Base-by-base conservation (phyloP, 2,329 filamentous ascomycete species). In the Cucurbitaria berberidis region DNA sequence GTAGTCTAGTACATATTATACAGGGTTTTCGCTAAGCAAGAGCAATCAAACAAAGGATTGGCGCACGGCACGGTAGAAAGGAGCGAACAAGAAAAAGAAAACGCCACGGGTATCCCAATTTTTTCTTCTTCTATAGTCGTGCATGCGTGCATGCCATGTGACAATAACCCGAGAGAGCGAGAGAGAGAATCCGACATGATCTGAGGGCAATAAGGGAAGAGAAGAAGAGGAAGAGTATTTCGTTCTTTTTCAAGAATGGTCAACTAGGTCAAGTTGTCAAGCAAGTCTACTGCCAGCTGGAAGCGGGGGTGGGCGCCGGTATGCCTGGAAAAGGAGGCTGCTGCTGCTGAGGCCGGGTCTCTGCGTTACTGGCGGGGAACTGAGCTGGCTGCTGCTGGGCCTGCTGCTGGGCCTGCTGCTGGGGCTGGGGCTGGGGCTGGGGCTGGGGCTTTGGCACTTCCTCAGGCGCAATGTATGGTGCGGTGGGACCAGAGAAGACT, bases 401-500 rank as follows among this genome's bases (percentile, higher is more conserved):
- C 9, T 39, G 29, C 1, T 24, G 42, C 1, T 38, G 35, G 5
- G 38, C 36, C 26, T 57, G 42, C 21, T 52, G 34, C 11, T 16
- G 27, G 1, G 38, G 24, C 34, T 41, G 22, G 16, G 22, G 34
- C 9, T 19, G 48, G 7, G 49, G 35, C 11, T 39, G 29, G 1
- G 21, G 42, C 2, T 38, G 35, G 7, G 38, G 39, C 26, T 57
- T 53, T 16, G 48, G 29, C 4, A 47, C 46, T n/a, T 63, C 65
- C 3, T 65, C 61, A 9, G 61, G 51, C 16, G 65, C 55, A 35
- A 13, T 59, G 48, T 69, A 67, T 1, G 66, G 57, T 2, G 64
- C 61, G 1, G 62, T 67, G 3, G 67, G 68, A 1, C 63, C 64
- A 8, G 57, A 52, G 44, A 66, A 59, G 44, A 64, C 51, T 0